Evolutionary conservation across 768 basidiomycete species (phyloP), one percentile per base, ranked within the genome.

Genomic region (Royoungia palumana): DNA sequence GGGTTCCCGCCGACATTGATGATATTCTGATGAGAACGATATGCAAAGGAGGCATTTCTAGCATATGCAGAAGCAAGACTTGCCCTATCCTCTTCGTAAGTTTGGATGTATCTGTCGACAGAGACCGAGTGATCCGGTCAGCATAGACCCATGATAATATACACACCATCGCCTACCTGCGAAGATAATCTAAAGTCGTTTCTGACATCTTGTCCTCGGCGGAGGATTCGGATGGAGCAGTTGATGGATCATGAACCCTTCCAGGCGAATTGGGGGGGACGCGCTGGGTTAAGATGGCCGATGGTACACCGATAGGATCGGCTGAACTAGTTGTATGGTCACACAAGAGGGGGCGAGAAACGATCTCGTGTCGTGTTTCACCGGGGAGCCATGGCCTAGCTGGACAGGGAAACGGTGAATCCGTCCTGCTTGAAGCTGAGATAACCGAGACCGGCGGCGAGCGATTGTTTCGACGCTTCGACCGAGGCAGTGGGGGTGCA

Each of bases 11-110:
- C 19, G 13, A 24, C 34, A 36, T 41, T 40, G 51, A 39, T 46
- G 16, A 25, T 21, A 12, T 47, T 34, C 37, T 47, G 42, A 35
- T 67, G 58, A 22, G 42, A 49, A 47, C 64, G 61, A 49, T 59
- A 70, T 35, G 58, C 61, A 21, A 70, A 69, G 35, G 63, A 64
- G n/a, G 65, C 64, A 7, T 55, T 53, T 30, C 56, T 47, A 39
- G 58, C 59, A 41, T 68, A 68, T 14, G 66, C 66, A 34, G 68
- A 62, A 27, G 66, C 66, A 42, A 68, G 66, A 44, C 57, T 61
- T 37, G 60, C 58, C 30, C 66, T 66, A 41, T 70, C 66, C 16
- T 38, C 30, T 44, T 68, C 66, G 43, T 67, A 68, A 4, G 52
- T 67, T 49, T 67, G 64, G 21, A 68, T 22, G 20, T 67, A 68